Percentiles rank a stretch among this genome's conserved stretches.
Conservation (phyloP, 164 flowering plant species). For the Nelumbo lutea region DNA sequence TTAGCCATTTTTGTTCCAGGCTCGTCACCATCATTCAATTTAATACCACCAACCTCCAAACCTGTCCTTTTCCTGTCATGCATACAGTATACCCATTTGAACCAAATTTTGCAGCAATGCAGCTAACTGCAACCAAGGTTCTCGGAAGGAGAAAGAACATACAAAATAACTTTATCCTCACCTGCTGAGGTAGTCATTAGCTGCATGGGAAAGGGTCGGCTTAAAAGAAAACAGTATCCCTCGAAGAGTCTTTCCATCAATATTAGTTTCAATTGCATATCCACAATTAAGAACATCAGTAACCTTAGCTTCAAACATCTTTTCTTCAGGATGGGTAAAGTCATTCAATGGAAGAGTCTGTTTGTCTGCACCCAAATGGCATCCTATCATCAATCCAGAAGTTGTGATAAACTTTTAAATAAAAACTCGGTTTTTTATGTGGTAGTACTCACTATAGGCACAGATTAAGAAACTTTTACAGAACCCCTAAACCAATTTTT, state of each 20-base stretch:
- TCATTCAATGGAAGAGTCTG: slow-evolving; percentile 28
- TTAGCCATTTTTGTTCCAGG: slow-evolving; percentile 23
- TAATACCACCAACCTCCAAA: slow-evolving; percentile 19
- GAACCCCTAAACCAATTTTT: too few species aligned
- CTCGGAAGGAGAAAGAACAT: background rate
- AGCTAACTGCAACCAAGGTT: background rate
- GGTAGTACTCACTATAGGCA: too few species aligned
- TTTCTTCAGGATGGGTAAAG: slow-evolving; percentile 38
- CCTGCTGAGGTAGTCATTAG: slow-evolving; percentile 39
- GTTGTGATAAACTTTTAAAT: too few species aligned
- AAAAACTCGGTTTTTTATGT: too few species aligned
- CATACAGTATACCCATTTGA: slow-evolving; percentile 2
- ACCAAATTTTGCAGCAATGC: background rate
- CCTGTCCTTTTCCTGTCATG: slow-evolving; percentile 40
- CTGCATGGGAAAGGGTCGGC: slow-evolving; percentile 24
- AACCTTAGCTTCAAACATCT: slow-evolving; percentile 79
- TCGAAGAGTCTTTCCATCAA: slow-evolving; percentile 89
- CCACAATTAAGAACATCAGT: slow-evolving; percentile 58
- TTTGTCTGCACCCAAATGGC: slow-evolving; percentile 29
- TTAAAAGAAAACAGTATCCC: slow-evolving; percentile 75
- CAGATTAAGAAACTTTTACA: too few species aligned
- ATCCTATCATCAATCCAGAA: too few species aligned
- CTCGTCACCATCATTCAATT: slow-evolving; percentile 25
- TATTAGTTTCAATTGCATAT: slow-evolving; percentile 74
- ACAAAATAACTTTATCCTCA: slow-evolving; percentile 19